phyloP scores from a whole-genome alignment of 2,329 filamentous ascomycete genomes.

The Blastomyces parvus region DNA sequence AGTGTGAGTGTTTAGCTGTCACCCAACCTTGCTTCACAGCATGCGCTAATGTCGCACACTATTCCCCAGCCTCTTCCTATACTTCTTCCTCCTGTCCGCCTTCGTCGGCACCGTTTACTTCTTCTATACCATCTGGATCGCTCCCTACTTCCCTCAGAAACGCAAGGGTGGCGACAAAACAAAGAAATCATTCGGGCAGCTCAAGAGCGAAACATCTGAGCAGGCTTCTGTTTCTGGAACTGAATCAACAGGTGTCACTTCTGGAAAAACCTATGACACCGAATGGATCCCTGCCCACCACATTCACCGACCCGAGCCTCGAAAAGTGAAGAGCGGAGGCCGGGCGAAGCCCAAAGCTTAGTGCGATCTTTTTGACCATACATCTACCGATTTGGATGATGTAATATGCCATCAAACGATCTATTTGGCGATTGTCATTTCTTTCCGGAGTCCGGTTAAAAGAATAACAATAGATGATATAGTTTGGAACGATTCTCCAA shows the following conservation, averaged over 20 bases:
- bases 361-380: background rate
- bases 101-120: slow-evolving; percentile 83
- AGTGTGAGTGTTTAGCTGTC: slow-evolving; percentile 55
- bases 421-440: background rate
- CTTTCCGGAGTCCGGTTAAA: background rate
- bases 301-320: slow-evolving; percentile 70
- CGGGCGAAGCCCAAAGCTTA: slow-evolving; percentile 13
- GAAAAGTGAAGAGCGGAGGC: slow-evolving; percentile 45
- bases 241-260: slow-evolving; percentile 57
- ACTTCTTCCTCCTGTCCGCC: slow-evolving; percentile 71
- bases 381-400: slow-evolving; percentile 1
- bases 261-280: slow-evolving; percentile 65
- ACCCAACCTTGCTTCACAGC: background rate
- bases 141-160: slow-evolving; percentile 86
- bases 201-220: slow-evolving; percentile 55
- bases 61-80: slow-evolving; percentile 76
- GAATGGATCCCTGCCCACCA: slow-evolving; percentile 90
- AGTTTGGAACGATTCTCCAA: background rate
- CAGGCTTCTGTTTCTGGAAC: slow-evolving; percentile 57
- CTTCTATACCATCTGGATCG: slow-evolving; percentile 97
- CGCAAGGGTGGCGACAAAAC: slow-evolving; percentile 54
- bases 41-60: slow-evolving; percentile 1
- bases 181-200: slow-evolving; percentile 51
- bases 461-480: background rate
- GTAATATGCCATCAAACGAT: background rate